Evolutionary conservation across 2,329 filamentous ascomycete genomes (phyloP), one percentile per base, ranked within the genome.

Genomic region (Fusarium sp.): DNA sequence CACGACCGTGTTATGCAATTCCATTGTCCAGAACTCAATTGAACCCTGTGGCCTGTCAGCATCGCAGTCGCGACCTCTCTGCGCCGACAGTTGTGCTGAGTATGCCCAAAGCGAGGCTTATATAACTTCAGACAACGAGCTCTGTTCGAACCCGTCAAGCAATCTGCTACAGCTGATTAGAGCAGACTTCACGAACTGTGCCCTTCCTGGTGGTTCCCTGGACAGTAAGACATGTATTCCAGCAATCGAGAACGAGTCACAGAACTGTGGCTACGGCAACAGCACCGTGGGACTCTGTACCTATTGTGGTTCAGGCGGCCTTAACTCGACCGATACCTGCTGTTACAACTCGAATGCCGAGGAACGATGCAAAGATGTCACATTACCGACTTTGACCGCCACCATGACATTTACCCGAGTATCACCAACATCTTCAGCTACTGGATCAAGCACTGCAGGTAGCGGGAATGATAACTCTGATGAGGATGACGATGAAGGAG

Each of bases 251-350:
- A 99, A 99, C 78, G 94, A 99, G 83, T 90, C 91, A 4, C 82
- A 91, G 11, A 94, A 98, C 79, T 99, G 96, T 81, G 96, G 96
- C 51, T 99, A 92, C 80, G 89, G 87, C 44, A 88, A 89, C 72
- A 91, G 89, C 80, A 90, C 87, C 12, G 80, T 91, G 61, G 94
- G 95, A 6, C 86, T 99, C 39, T 99, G 96, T 84, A 90, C 91
- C 9, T 98, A 96, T 81, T 99, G 96, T 81, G 88, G 89, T 45
- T 86, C 90, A 11, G 95, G 93, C 76, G 94, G 95, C 33, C 89
- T 91, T 70, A 98, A 98, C 82, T 92, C 94, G 15, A 98, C 95
- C 56, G 95, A 98, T 80, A 97, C 95, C 7, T 99, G 96, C 85
- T 99, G 96, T 82, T 92, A 94, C 78, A 94, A 90, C 76, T 91